These are phyloP conservation scores for Aureobasidium lini DNA, from an alignment of 2,329 filamentous ascomycete species.

Conservation along the genomic window DNA sequence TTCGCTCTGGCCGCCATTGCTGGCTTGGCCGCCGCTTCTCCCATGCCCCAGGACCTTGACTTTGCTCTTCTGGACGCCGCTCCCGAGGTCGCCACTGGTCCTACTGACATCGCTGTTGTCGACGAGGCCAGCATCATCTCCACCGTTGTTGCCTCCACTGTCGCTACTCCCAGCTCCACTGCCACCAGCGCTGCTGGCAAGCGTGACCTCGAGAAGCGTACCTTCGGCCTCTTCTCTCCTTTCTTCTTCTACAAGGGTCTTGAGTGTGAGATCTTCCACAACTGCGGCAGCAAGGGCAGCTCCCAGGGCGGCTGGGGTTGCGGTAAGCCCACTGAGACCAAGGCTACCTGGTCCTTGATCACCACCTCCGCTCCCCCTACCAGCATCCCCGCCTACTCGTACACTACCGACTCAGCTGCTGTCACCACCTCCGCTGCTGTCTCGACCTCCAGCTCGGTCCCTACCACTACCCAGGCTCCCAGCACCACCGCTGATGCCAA, in stretches of 20 bases:
- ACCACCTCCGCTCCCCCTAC: conserved; percentile 13
- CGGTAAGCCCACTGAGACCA: neutral
- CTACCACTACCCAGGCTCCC: neutral
- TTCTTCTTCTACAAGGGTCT: conserved; percentile 12
- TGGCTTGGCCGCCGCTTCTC: conserved; percentile 16
- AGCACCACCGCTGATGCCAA: conserved; percentile 20
- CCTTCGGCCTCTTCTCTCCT: neutral
- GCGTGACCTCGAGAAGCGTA: conserved; percentile 10
- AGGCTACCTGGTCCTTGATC: conserved; percentile 11
- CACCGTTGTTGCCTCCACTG: conserved; percentile 18
- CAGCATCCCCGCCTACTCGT: conserved; percentile 5
- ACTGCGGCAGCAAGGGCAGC: conserved; percentile 3
- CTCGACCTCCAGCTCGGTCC: conserved; percentile 10
- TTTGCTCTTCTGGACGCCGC: conserved; percentile 17
- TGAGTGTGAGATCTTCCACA: conserved; percentile 12
- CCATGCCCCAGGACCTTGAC: conserved; percentile 21
- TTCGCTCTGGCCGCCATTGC: conserved; percentile 17
- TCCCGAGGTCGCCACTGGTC: conserved; percentile 17
- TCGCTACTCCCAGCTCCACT: conserved; percentile 15
- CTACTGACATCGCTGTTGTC: conserved; percentile 13
- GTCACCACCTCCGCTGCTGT: conserved; percentile 5
- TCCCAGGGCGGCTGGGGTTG: neutral
- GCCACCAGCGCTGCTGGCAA: conserved; percentile 8
- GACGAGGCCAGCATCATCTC: conserved; percentile 14
- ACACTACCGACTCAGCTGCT: neutral